Conservation (phyloP, 192 early-diverging fungal species). For the Coemansia erecta region DNA sequence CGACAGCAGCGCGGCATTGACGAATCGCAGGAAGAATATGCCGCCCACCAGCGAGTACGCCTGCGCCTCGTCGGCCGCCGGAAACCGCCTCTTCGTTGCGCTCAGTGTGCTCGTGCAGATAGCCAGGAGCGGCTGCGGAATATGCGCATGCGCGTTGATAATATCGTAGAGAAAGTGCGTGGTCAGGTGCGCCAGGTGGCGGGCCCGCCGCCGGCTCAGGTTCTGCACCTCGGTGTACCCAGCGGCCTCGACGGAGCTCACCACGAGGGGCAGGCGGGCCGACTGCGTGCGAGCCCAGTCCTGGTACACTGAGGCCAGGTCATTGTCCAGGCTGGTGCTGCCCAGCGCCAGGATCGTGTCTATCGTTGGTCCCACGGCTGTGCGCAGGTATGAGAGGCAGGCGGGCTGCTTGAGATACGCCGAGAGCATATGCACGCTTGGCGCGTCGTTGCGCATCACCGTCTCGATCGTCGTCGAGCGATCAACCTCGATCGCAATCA, state of each 20-base stretch:
- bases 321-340: conserved; percentile 34
- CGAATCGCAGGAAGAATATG: conserved; percentile 47
- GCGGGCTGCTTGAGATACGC: conserved; percentile 29
- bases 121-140: conserved; percentile 32
- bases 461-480: conserved; percentile 39
- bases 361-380: conserved; percentile 38
- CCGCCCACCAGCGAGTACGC: conserved; percentile 45
- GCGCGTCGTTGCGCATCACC: conserved; percentile 48
- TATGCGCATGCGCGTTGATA: conserved; percentile 21
- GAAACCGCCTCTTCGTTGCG: conserved; percentile 29
- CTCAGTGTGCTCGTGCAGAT: conserved; percentile 36
- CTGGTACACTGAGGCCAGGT: conserved; percentile 39
- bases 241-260: conserved; percentile 36
- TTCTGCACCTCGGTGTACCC: conserved; percentile 51
- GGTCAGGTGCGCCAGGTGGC: conserved; percentile 33
- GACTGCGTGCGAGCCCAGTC: conserved; percentile 40
- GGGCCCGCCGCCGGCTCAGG: conserved; percentile 43
- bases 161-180: conserved; percentile 42
- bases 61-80: conserved; percentile 20
- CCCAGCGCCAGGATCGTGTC: conserved; percentile 31
- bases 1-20: conserved; percentile 42
- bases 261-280: conserved; percentile 19
- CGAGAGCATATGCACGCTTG: conserved; percentile 44
- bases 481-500: conserved; percentile 41
- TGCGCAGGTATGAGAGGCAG: conserved; percentile 38